Evolutionary conservation across 306 rosid species (phyloP), one percentile per base, ranked within the genome.

Genomic region (Pyrus communis): DNA sequence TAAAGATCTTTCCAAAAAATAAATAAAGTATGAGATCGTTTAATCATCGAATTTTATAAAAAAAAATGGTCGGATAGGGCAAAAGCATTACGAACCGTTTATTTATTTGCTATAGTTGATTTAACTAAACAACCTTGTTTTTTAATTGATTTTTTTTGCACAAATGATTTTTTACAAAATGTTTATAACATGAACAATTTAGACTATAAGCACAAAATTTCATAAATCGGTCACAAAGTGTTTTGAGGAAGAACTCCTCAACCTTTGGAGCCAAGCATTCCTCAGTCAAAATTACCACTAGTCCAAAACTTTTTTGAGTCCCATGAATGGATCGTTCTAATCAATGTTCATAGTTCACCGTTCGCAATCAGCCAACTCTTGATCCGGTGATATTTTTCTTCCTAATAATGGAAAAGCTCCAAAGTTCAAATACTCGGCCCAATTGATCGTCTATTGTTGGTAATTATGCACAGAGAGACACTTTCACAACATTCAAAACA

Each of bases 401-500:
- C 27, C 30, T 4, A 58, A 4, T 1, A 22, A n/a, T 22, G 63
- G 27, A 58, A 22, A 10, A 10, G 28, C 25, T 58, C 63, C 63
- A 22, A 22, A n/a, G 28, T 22, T 58, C 28, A 5, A 58, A 22
- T 9, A 28, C 10, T 52, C 21, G 6, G 3, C 2, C 55, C 21
- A 7, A 49, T 15, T 5, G 55, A 49, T 49, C 55, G 5, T 49
- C 21, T 5, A 49, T 49, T 15, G 17, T 61, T 27, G 66, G 19
- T 61, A 28, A 25, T 12, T 61, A 61, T 61, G 66, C 42, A 15
- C 7, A 17, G 11, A 35, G 65, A 4, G 2, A 17, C 45, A 42
- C 10, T 58, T 58, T 22, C 64, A 58, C 30, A 28, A 46, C 62
- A 76, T 77, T 81, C 78, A n/a, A 61, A 74, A 80, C 84, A 83